Percentiles rank a stretch among this genome's conserved stretches.
These are phyloP conservation scores for Amanita muscaria DNA, from an alignment of 768 basidiomycete genomes.

Conservation along the genomic window DNA sequence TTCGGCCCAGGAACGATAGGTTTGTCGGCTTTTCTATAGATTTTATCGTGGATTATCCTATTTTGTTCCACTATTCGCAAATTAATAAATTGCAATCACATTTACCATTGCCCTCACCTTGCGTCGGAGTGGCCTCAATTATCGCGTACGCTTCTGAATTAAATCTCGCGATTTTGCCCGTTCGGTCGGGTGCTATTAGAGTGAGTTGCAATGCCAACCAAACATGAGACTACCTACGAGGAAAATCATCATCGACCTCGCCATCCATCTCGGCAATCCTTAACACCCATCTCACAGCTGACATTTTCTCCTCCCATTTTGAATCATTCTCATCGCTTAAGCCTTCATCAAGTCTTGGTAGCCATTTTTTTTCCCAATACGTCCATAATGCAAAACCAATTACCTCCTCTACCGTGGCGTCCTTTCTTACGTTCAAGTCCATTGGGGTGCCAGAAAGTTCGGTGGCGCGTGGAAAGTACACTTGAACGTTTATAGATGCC, in stretches of 20 bases:
- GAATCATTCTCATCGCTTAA: conserved; percentile 52
- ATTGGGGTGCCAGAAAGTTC: conserved; percentile 55
- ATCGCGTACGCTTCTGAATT: conserved; percentile 87
- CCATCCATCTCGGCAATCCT: conserved; percentile 95
- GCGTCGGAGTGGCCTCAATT: conserved; percentile 61
- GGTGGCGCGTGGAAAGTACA: conserved; percentile 80
- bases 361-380: conserved; percentile 87
- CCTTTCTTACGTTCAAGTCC: conserved; percentile 70
- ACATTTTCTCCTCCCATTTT: conserved; percentile 47
- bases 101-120: conserved; percentile 37
- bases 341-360: conserved; percentile 68
- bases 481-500: conserved; percentile 53
- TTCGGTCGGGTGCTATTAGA: conserved; percentile 74
- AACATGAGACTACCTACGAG: conserved; percentile 49
- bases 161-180: conserved; percentile 79
- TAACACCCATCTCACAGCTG: conserved; percentile 85
- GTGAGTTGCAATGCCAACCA: not conserved
- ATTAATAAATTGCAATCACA: conserved; percentile 1
- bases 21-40: conserved; percentile 55
- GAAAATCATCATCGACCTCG: conserved; percentile 98
- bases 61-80: conserved; percentile 62
- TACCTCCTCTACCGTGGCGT: conserved; percentile 91
- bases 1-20: conserved; percentile 32
- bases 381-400: conserved; percentile 87
- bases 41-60: conserved; percentile 65